phyloP scores from a whole-genome alignment of 1,139 yeast genomes.

The Candida frijolesensis region DNA sequence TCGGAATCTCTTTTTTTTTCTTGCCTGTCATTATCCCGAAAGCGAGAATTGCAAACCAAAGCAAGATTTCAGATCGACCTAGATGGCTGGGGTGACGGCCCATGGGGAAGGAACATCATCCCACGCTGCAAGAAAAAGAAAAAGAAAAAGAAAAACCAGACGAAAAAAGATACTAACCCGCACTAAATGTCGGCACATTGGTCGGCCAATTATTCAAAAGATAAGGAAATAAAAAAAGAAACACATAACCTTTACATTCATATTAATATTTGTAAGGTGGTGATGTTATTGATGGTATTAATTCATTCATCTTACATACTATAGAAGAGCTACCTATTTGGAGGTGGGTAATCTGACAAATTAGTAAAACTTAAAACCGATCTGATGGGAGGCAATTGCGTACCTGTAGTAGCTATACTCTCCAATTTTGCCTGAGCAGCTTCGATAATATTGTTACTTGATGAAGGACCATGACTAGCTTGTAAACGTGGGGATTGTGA shows the following conservation, averaged over 20 bases:
- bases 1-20: not conserved
- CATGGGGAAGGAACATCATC: no score
- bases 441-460: conserved; percentile 16
- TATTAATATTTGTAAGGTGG: not conserved
- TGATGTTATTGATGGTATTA: not conserved
- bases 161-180: no score
- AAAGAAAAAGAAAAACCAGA: no score
- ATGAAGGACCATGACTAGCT: conserved; percentile 21
- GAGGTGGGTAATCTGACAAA: conserved; percentile 16
- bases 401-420: conserved; percentile 44
- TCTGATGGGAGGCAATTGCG: conserved; percentile 47
- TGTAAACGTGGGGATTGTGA: conserved; percentile 44
- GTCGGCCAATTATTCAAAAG: not conserved
- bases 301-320: not conserved
- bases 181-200: no score
- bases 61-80: no score
- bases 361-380: conserved; percentile 38
- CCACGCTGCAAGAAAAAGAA: no score
- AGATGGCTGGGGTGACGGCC: no score
- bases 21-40: conserved; percentile 3
- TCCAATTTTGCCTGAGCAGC: conserved; percentile 27
- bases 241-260: not conserved
- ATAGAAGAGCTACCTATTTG: not conserved
- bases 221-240: not conserved
- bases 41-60: conserved; percentile 11